Percentiles rank a stretch among this genome's conserved stretches.
Evolutionary conservation across 208 protist species (phyloP).

Genomic region (Acanthamoeba royreba): DNA sequence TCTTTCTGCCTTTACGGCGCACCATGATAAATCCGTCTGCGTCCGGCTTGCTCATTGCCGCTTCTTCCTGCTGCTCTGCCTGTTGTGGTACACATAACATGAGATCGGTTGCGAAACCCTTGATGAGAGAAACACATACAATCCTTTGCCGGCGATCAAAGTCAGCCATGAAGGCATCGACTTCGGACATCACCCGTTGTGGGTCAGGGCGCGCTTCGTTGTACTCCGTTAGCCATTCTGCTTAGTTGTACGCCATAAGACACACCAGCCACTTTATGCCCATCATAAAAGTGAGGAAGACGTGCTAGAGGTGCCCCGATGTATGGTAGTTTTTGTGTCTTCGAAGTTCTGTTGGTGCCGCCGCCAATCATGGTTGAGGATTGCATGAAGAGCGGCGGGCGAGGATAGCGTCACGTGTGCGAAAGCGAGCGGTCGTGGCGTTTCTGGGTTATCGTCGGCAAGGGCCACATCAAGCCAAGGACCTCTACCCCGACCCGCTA

Average conservation of each 20-base stretch:
- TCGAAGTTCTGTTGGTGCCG: not conserved
- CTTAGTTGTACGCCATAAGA: not conserved
- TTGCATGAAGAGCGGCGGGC: not conserved
- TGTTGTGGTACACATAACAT: not conserved
- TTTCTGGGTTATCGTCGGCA: not conserved
- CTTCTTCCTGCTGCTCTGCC: not conserved
- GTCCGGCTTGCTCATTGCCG: not conserved
- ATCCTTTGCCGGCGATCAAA: not conserved
- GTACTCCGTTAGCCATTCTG: conserved; percentile 7
- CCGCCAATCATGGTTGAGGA: not conserved
- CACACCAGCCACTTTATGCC: not conserved
- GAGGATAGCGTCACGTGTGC: not conserved
- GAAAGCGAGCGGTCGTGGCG: not conserved
- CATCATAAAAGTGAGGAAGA: not conserved
- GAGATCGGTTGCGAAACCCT: not conserved
- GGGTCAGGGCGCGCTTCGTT: not conserved
- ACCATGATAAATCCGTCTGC: not conserved
- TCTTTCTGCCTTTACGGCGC: conserved; percentile 2
- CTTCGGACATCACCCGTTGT: not conserved
- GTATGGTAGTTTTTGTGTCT: not conserved
- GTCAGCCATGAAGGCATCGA: conserved; percentile 1
- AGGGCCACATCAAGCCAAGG: not conserved
- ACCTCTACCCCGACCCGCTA: not conserved
- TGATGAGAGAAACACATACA: not conserved
- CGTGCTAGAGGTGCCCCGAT: not conserved